These are phyloP conservation scores for Cladosporium sp. DNA, from an alignment of 2,329 filamentous ascomycete species.

Conservation along the genomic window DNA sequence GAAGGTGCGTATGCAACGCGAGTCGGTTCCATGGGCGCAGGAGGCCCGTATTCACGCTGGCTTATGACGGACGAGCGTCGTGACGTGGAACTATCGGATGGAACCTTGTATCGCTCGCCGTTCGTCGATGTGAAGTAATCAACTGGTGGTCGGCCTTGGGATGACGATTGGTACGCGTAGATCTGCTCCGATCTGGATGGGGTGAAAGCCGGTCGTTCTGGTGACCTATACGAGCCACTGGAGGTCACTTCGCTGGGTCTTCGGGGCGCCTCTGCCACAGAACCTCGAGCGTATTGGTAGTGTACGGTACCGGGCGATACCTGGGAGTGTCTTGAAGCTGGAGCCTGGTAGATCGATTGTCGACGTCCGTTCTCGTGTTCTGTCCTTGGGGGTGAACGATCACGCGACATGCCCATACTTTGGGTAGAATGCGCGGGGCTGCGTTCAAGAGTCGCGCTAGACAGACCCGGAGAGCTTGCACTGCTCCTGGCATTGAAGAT, in stretches of 20 bases:
- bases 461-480: neutral
- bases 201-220: neutral
- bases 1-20: conserved; percentile 9
- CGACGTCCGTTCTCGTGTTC: neutral
- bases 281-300: conserved; percentile 5
- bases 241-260: neutral
- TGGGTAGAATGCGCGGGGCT: neutral
- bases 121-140: conserved; percentile 4
- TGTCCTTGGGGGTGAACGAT: neutral
- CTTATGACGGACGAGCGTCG: conserved; percentile 18
- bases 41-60: conserved; percentile 17
- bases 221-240: neutral
- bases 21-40: conserved; percentile 7
- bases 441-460: neutral
- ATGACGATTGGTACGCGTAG: neutral
- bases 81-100: neutral
- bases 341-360: neutral
- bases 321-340: neutral
- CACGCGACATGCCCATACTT: neutral
- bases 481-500: conserved; percentile 8
- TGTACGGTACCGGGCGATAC: neutral
- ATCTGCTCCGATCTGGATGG: neutral
- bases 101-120: conserved; percentile 5
- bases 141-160: neutral
- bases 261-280: neutral